Base-by-base conservation (phyloP, 2,329 filamentous ascomycete species). In the Endothia cerciana region DNA sequence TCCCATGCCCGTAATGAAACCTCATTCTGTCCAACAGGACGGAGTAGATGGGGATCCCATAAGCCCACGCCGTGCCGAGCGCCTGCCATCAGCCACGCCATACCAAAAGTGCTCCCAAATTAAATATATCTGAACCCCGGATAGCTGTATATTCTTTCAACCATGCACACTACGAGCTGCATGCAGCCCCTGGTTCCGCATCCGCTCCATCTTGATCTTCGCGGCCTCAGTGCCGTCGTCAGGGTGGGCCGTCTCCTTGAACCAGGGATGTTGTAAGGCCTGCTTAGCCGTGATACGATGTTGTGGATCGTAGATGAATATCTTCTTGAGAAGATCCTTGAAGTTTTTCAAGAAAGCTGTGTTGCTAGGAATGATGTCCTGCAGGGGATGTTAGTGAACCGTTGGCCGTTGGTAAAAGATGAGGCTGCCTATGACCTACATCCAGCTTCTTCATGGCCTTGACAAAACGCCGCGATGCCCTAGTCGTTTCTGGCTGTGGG, bases 371-470 rank as follows among this genome's bases (percentile, higher is more conserved):
- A 90, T 89, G 62, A 90, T 89, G 68, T 90, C 87, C 88, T 90
- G 51, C 13, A 22, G 33, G 62, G 15, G 3, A 28, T 60, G 69
- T 77, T 63, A 75, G 72, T 36, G 6, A 25, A 17, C 11, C 41
- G 40, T 71, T 38, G 70, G 69, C 13, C 43, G 22, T 25, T 41
- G 4, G 47, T 47, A 11, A 7, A 56, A 19, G 33, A 4, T 22
- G 17, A 22, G n/a, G 30, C 17, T 53, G 30, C 2, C 25, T 15
- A 38, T 25, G 19, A 78, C 85, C 70, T 78, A 91, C 88, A 67
- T 85, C 81, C 36, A 91, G 77, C 64, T 82, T 82, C 75, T 90
- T 91, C 89, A 91, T 91, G n/a, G 87, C 88, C 75, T 88, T 88
- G 15, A 91, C 89, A 72, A 90, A 91, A 71, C 87, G 81, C 68